Conservation (phyloP, 2,329 filamentous ascomycete species). For the Didymella segeticola region DNA sequence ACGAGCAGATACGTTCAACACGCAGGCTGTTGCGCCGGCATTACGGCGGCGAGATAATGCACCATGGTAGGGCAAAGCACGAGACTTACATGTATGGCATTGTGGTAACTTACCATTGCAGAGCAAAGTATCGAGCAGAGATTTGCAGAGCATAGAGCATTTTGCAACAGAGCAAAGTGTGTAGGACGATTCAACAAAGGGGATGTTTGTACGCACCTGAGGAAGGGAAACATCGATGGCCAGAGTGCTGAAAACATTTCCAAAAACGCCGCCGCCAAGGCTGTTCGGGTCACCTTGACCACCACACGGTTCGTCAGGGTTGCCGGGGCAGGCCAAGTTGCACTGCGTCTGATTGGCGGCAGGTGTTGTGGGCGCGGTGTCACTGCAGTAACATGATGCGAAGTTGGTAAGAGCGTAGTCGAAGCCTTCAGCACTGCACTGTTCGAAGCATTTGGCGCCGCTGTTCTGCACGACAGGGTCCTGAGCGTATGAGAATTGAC, state of each 20-base stretch:
- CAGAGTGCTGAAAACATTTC: background rate
- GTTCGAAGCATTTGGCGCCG: background rate
- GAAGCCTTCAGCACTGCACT: background rate
- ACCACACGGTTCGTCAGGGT: background rate
- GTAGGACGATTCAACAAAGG: background rate
- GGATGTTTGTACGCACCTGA: background rate
- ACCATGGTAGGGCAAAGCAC: background rate
- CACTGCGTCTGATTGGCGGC: background rate
- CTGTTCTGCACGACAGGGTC: background rate
- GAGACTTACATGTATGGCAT: background rate
- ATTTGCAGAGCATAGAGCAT: slow-evolving; percentile 1
- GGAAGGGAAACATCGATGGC: background rate
- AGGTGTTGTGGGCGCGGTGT: background rate
- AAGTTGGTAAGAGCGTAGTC: background rate
- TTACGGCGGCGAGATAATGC: background rate
- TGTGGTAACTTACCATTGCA: background rate
- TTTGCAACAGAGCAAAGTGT: background rate
- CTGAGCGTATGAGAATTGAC: background rate
- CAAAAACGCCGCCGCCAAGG: background rate
- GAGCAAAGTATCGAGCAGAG: background rate
- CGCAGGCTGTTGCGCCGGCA: background rate
- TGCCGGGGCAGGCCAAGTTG: background rate
- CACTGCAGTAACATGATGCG: slow-evolving; percentile 1
- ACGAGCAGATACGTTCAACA: background rate
- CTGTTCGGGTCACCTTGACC: background rate